Conservation (phyloP, 2,329 filamentous ascomycete genomes). For the Aspergillus brunneoviolaceus region DNA sequence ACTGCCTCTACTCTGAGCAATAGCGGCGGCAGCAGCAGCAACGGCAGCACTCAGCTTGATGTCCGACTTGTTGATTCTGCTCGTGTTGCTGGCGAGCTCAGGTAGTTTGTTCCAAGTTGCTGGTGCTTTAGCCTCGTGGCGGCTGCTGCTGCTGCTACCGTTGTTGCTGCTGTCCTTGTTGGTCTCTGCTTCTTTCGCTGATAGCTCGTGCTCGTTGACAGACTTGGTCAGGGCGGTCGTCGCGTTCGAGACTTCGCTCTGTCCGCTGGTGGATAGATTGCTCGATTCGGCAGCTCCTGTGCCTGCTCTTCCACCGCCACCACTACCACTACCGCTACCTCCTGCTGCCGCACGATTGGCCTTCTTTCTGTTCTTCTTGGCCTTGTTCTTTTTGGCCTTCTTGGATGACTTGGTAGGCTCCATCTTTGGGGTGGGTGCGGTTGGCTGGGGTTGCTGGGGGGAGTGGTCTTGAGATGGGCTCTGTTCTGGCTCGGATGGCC, state of each 20-base stretch:
- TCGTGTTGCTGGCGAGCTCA: background rate
- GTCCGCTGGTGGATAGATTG: background rate
- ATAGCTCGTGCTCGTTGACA: background rate
- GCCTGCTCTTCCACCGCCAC: background rate
- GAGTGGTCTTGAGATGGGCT: background rate
- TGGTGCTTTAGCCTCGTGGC: no score
- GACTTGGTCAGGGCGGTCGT: background rate
- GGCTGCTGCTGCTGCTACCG: background rate
- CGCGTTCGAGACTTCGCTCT: background rate
- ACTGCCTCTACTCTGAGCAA: no score
- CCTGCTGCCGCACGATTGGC: background rate
- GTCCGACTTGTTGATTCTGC: no score
- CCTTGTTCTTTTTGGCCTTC: slow-evolving; percentile 17
- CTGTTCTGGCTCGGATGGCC: no score
- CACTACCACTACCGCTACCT: no score
- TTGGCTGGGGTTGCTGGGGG: background rate
- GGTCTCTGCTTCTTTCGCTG: background rate
- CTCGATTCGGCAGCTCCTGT: background rate
- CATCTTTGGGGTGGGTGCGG: background rate
- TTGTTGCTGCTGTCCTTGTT: background rate
- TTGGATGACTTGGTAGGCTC: slow-evolving; percentile 6
- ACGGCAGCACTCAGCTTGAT: no score
- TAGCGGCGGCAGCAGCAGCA: no score
- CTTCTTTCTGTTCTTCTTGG: slow-evolving; percentile 15
- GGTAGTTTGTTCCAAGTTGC: background rate